Percentiles rank a stretch among this genome's conserved stretches.
phyloP scores from a whole-genome alignment of 345 rosid genomes.

The Euphorbia tirucalli region DNA sequence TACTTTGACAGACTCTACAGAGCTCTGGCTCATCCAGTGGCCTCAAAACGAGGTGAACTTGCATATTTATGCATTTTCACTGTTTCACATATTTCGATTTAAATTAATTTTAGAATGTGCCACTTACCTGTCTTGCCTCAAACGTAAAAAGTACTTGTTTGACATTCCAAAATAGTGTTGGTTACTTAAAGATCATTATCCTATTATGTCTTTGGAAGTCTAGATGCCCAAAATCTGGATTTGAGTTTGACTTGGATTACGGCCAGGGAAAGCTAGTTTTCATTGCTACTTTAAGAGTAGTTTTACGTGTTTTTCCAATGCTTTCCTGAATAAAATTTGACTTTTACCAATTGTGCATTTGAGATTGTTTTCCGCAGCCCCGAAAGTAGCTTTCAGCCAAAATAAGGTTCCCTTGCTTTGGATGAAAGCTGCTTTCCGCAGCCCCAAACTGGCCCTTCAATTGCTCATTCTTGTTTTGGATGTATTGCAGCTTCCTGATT shows the following conservation, averaged over 20 bases:
- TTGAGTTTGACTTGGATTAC: not conserved
- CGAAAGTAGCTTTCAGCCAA: too few relatives aligned
- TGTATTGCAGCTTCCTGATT: conserved; percentile 53
- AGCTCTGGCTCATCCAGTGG: conserved; percentile 77
- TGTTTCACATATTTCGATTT: not conserved
- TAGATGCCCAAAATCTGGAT: not conserved
- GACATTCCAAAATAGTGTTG: not conserved
- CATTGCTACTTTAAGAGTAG: too few relatives aligned
- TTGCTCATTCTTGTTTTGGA: not conserved
- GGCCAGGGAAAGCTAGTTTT: too few relatives aligned
- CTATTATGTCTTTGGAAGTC: not conserved
- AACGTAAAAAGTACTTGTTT: not conserved
- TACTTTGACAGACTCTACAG: conserved; percentile 4
- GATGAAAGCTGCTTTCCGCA: too few relatives aligned
- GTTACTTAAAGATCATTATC: not conserved
- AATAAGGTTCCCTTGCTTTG: too few relatives aligned
- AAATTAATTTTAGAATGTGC: not conserved
- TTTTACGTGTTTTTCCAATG: too few relatives aligned
- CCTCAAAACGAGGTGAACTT: conserved; percentile 46
- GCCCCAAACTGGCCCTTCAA: too few relatives aligned
- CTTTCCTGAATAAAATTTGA: too few relatives aligned
- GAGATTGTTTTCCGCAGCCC: too few relatives aligned
- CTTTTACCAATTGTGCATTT: too few relatives aligned
- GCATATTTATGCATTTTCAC: not conserved
- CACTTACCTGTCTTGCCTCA: not conserved